Evolutionary conservation across 257 asterid genomes (phyloP).

Genomic region (Fraxinus anomala): DNA sequence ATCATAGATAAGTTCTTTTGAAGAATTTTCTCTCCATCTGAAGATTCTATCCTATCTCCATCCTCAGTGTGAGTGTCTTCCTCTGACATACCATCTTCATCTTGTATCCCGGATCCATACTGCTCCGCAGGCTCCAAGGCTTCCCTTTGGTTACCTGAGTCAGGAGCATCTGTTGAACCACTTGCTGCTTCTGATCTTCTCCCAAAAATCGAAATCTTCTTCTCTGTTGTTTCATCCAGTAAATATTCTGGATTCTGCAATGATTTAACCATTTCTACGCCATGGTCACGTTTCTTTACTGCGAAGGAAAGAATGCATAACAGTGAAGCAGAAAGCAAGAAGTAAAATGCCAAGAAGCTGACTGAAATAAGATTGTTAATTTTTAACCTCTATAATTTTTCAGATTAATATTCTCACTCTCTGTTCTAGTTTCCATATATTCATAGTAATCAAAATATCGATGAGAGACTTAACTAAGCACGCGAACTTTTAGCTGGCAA

Average conservation of each 20-base stretch:
- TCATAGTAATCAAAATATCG: not conserved
- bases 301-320: slow-evolving; percentile 27
- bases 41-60: slow-evolving; percentile 37
- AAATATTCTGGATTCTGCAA: slow-evolving; percentile 81
- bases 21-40: slow-evolving; percentile 31
- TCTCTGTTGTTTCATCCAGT: slow-evolving; percentile 74
- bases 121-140: slow-evolving; percentile 43
- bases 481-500: not conserved
- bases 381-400: not conserved
- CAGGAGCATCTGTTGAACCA: slow-evolving; percentile 39
- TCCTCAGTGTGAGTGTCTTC: slow-evolving; percentile 56
- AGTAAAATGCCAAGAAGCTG: not conserved
- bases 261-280: slow-evolving; percentile 83
- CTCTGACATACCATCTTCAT: slow-evolving; percentile 44
- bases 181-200: slow-evolving; percentile 41
- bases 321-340: slow-evolving; percentile 17
- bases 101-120: slow-evolving; percentile 39
- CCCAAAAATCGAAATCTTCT: slow-evolving; percentile 74
- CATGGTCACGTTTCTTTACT: slow-evolving; percentile 86
- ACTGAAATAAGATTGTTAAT: slow-evolving; percentile 5
- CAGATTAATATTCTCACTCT: slow-evolving; percentile 3
- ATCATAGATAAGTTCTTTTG: slow-evolving; percentile 28
- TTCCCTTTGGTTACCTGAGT: slow-evolving; percentile 26
- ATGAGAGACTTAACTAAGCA: not conserved
- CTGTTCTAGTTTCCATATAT: not conserved